Base-by-base conservation (phyloP, 2,329 filamentous ascomycete genomes). In the Salinomyces thailandicus region DNA sequence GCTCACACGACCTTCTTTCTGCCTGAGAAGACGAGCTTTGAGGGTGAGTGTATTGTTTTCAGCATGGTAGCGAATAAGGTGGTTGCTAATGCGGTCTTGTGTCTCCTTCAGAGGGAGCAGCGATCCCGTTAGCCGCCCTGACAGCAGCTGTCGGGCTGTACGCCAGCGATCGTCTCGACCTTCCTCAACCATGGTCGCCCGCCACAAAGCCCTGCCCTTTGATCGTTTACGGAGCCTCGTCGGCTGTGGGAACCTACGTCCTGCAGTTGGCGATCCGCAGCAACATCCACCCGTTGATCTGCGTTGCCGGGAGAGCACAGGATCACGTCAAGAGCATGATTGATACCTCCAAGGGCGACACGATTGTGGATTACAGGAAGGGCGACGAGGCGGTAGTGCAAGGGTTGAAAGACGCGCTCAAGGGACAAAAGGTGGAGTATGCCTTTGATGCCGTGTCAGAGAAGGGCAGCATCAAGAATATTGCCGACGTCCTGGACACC, bases 251-350 rank as follows among this genome's bases (percentile, higher is more conserved):
- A 5, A 58, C 69, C 4, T 79, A 72, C 47, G 68, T 68, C 0
- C 57, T 79, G 29, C 72, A 80, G 52, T 61, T 79, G 12, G 73
- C 73, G 8, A 49, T 45, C 4, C 58, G 38, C 3, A 56, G 48
- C 40, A 72, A 74, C 50, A 72, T 80, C 42, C 73, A 78, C 53
- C 77, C 76, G 0, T 57, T 80, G 29, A 74, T 81, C 43, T 68
- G 66, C 41, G 62, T 80, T 5, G 74, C 75, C 0, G 76, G 76
- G 5, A 59, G 62, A 2, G 70, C 69, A 5, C 54, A 54, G 6
- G 48, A 63, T 2, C 70, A 70, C 45, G 72, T 78, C 3, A 61
- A 71, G 51, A 54, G 48, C 0, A 56, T 77, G 19, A 65, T 79
- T 37, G 68, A 75, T 48, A 52, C 53, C 7, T 55, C 52, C 35